phyloP scores from a whole-genome alignment of 2,329 filamentous ascomycete genomes.

The Penicillium glabrum region DNA sequence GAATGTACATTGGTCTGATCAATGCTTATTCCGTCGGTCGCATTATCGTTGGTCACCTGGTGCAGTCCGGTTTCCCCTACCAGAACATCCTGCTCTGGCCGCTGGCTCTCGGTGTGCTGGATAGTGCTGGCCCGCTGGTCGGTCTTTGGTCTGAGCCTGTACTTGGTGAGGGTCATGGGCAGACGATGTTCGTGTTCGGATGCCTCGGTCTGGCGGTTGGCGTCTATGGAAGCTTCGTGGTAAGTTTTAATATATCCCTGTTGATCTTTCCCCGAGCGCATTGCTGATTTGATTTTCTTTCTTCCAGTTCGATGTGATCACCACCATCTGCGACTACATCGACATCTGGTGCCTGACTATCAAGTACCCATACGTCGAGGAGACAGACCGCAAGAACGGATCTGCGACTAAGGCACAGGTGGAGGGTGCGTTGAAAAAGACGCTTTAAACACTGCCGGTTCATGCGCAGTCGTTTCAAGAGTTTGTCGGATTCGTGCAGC shows the following conservation, averaged over 20 bases:
- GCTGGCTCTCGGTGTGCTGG: conserved; percentile 73
- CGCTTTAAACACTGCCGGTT: neutral
- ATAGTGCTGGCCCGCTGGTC: conserved; percentile 72
- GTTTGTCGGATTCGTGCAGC: conserved; percentile 1
- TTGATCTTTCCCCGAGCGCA: neutral
- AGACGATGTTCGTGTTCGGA: conserved; percentile 86
- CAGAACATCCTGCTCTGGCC: conserved; percentile 81
- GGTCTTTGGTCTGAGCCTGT: conserved; percentile 67
- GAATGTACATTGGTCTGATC: conserved; percentile 81
- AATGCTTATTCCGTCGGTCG: conserved; percentile 95
- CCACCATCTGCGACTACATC: conserved; percentile 95
- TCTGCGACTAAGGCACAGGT: conserved; percentile 26
- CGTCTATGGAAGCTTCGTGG: conserved; percentile 95
- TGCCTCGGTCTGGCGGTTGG: conserved; percentile 82
- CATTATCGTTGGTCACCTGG: conserved; percentile 93
- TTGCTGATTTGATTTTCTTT: neutral
- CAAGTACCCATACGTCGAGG: conserved; percentile 69
- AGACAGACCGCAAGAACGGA: conserved; percentile 25
- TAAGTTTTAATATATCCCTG: conserved; percentile 31
- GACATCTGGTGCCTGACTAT: conserved; percentile 99
- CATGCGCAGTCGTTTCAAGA: neutral
- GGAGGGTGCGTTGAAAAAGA: conserved; percentile 28
- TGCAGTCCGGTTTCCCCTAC: conserved; percentile 85
- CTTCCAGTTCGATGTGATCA: conserved; percentile 76
- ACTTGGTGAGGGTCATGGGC: conserved; percentile 75